A percentile compares a stretch with the other conserved stretches of the same genome.
Evolutionary conservation across 139 green algal species (phyloP).

Genomic region (Haematococcus sp.): DNA sequence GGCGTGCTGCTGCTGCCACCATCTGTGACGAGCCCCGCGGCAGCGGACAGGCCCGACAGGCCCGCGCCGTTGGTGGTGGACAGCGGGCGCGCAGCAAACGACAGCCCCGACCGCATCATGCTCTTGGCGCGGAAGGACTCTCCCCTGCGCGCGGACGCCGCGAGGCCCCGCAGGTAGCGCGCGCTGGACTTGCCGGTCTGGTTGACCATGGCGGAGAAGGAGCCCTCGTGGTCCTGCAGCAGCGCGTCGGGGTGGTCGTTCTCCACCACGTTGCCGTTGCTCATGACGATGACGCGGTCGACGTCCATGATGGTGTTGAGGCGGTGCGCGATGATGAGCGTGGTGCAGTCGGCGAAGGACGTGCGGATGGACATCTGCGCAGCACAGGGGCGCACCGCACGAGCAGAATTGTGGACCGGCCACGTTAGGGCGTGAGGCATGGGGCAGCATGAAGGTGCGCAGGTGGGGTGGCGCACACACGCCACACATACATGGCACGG

Average conservation of each 20-base stretch:
- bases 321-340: constrained; percentile 87
- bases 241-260: constrained; percentile 36
- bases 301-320: constrained; percentile 76
- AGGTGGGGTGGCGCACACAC: too few relatives aligned
- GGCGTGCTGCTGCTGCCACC: too few relatives aligned
- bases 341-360: constrained; percentile 78
- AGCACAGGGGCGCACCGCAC: background rate
- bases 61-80: too few relatives aligned
- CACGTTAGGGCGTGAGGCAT: background rate
- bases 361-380: constrained; percentile 77
- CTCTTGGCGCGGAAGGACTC: background rate
- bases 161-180: constrained; percentile 23
- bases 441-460: too few relatives aligned
- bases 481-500: too few relatives aligned
- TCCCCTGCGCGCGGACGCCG: background rate
- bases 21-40: too few relatives aligned
- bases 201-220: constrained; percentile 44
- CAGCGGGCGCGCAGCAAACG: too few relatives aligned
- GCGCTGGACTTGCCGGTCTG: constrained; percentile 39
- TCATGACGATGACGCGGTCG: constrained; percentile 52
- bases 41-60: too few relatives aligned
- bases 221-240: constrained; percentile 28
- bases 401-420: background rate
- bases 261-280: constrained; percentile 41
- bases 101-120: too few relatives aligned